phyloP scores from a whole-genome alignment of 1,139 yeast genomes.

The Taphrina communis region DNA sequence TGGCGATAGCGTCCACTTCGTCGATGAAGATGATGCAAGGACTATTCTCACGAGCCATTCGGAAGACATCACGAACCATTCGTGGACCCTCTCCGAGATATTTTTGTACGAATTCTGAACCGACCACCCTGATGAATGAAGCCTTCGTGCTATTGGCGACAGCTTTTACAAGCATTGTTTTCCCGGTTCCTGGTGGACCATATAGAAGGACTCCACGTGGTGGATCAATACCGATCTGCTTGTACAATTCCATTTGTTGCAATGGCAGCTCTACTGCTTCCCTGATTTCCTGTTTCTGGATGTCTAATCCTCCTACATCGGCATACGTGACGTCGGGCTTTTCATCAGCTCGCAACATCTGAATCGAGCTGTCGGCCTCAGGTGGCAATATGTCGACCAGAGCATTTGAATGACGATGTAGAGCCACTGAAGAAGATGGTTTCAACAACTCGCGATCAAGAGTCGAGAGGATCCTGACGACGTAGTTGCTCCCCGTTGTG shows the following conservation, averaged over 20 bases:
- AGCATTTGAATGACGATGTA: conserved; percentile 98
- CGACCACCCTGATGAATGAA: conserved; percentile 92
- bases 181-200: conserved; percentile 99
- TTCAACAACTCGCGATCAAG: conserved; percentile 92
- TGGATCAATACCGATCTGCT: conserved; percentile 98
- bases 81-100: conserved; percentile 99
- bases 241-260: conserved; percentile 92
- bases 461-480: conserved; percentile 90
- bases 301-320: conserved; percentile 98
- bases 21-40: conserved; percentile 97
- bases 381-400: conserved; percentile 97
- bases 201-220: conserved; percentile 96
- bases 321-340: conserved; percentile 82
- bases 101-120: conserved; percentile 97
- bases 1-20: conserved; percentile 98
- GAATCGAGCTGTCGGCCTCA: conserved; percentile 95
- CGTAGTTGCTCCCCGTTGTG: conserved; percentile 96
- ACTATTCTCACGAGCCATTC: conserved; percentile 94
- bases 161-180: conserved; percentile 98
- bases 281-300: conserved; percentile 98
- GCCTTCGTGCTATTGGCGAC: conserved; percentile 98
- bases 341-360: conserved; percentile 92
- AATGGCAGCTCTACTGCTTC: conserved; percentile 98
- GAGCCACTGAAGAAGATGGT: conserved; percentile 93
- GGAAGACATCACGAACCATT: conserved; percentile 97